Base-by-base conservation (phyloP, 176 grass and related monocot species). In the Oryza brachyantha region DNA sequence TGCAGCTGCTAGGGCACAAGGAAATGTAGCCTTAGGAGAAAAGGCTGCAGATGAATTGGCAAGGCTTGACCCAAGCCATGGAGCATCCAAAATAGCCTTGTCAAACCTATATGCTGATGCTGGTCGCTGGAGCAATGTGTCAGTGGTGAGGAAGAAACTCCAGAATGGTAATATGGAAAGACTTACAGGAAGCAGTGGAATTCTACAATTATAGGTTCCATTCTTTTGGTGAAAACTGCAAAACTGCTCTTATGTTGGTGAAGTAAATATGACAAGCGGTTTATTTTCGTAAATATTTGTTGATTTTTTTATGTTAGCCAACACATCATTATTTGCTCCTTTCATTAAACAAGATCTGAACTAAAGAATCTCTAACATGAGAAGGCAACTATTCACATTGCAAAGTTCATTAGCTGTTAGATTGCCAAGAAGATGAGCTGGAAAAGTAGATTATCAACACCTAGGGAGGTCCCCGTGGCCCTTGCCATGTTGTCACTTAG, bases 31-130 rank as follows among this genome's bases (percentile, higher is more conserved):
- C 21, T 73, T 91, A 84, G 90, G 90, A 28, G 88, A 97, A 76
- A 87, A 14, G 68, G 93, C 91, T 31, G 88, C 86, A 10, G 64
- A 77, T 62, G 87, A 84, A 71, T 81, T 93, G 52, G 59, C 85
- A 34, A 93, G 74, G 79, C 71, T 93, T 6, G 75, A 88, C 61
- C 88, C 86, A 54, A 66, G 21, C 25, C 91, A 93, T 81, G 88
- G 88, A 54, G 88, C 88, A n/a, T 81, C 82, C 43, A 90, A 84
- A 77, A 67, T 93, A 64, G 32, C 86, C 1, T 78, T 93, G 13
- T 90, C 85, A 13, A 93, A 93, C 66, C 76, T 93, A 34, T 93
- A 86, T 86, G 91, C 91, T 0, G 79, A 90, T 48, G 85, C 83
- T 19, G 71, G 88, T 52, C 59, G 55, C 36, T 93, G 91, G 91